Evolutionary conservation across 2,329 filamentous ascomycete genomes (phyloP).

Genomic region (Botryotinia narcissicola): DNA sequence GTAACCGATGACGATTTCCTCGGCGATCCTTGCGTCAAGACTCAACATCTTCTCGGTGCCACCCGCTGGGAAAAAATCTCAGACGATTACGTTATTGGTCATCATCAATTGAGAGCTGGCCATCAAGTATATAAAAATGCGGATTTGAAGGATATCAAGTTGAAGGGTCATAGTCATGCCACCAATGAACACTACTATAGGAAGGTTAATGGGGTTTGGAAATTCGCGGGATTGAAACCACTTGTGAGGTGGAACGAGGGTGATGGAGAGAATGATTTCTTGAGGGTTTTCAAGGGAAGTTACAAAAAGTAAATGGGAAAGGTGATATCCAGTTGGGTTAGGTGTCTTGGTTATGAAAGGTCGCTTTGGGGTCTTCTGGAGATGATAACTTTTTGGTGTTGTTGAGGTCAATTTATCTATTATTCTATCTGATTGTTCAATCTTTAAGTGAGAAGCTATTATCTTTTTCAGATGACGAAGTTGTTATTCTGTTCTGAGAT

Average conservation of each 20-base stretch:
- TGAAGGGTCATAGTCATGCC: slow-evolving; percentile 33
- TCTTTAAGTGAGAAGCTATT: not conserved
- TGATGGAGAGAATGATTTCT: slow-evolving; percentile 28
- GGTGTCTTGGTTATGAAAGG: not conserved
- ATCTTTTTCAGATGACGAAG: not conserved
- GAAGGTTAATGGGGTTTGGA: slow-evolving; percentile 35
- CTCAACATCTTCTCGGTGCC: slow-evolving; percentile 63
- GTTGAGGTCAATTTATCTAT: not conserved
- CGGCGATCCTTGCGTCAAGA: slow-evolving; percentile 59
- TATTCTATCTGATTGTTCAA: not conserved
- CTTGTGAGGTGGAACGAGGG: slow-evolving; percentile 33
- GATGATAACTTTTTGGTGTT: not conserved
- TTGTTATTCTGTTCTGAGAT: not conserved
- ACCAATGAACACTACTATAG: slow-evolving; percentile 35
- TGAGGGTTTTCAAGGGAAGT: slow-evolving; percentile 34
- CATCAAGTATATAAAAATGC: slow-evolving; percentile 29
- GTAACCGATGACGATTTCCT: slow-evolving; percentile 55
- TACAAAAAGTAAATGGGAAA: slow-evolving; percentile 15
- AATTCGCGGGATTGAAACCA: slow-evolving; percentile 36
- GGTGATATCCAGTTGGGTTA: not conserved
- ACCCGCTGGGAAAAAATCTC: slow-evolving; percentile 57
- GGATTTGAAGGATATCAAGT: slow-evolving; percentile 27
- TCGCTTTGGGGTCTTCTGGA: not conserved
- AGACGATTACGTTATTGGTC: slow-evolving; percentile 57
- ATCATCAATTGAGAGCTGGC: slow-evolving; percentile 33